These are phyloP conservation scores for Knoxia roxburghii DNA, from an alignment of 257 asterid species.

Conservation along the genomic window DNA sequence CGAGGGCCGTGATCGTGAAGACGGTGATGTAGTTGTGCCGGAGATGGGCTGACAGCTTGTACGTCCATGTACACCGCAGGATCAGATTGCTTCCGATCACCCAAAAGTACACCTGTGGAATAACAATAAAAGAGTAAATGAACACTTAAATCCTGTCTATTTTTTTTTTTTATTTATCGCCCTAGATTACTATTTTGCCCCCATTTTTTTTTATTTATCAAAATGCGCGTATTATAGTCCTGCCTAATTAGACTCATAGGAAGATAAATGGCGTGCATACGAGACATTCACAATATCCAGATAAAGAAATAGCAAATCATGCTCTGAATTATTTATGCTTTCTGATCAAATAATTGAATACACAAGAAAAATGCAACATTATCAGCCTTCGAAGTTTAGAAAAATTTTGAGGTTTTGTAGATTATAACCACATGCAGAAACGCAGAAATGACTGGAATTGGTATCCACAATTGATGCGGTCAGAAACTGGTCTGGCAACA, in stretches of 20 bases:
- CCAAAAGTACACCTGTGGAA: conserved; percentile 76
- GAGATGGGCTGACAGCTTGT: conserved; percentile 96
- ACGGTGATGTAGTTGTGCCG: conserved; percentile 78
- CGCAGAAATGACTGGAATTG: too few relatives aligned
- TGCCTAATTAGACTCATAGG: too few relatives aligned
- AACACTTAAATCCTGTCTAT: too few relatives aligned
- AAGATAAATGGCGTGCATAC: background rate
- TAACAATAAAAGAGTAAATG: background rate
- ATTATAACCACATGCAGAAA: too few relatives aligned
- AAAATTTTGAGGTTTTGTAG: too few relatives aligned
- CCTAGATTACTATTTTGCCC: too few relatives aligned
- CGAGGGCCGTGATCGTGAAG: conserved; percentile 67
- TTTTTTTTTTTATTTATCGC: too few relatives aligned
- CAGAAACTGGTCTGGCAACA: background rate
- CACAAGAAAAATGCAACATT: too few relatives aligned
- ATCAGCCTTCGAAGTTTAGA: too few relatives aligned
- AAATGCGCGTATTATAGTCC: too few relatives aligned
- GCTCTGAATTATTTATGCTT: background rate
- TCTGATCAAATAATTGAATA: too few relatives aligned
- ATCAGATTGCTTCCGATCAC: conserved; percentile 80
- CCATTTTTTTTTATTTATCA: background rate
- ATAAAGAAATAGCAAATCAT: too few relatives aligned
- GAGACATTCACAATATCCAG: background rate
- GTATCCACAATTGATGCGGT: background rate
- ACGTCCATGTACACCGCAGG: conserved; percentile 94